These are phyloP conservation scores for Magnaporthiopsis rhizophila DNA, from an alignment of 2,329 filamentous ascomycete species.

Conservation along the genomic window DNA sequence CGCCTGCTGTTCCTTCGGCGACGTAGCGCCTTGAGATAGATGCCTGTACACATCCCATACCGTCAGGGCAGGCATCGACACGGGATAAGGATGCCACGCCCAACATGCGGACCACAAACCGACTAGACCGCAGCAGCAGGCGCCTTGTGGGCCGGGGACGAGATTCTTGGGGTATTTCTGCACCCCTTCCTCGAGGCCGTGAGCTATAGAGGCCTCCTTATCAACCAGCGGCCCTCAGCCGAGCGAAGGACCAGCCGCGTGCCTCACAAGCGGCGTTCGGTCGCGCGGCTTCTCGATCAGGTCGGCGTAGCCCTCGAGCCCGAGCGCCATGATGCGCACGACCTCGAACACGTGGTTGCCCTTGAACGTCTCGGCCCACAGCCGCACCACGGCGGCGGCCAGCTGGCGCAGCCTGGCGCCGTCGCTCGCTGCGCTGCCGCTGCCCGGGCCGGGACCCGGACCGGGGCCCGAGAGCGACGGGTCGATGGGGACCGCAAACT, in stretches of 20 bases:
- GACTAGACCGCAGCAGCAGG: neutral
- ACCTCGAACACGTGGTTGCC: conserved; percentile 54
- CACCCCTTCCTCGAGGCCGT: too few species aligned
- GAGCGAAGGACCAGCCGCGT: conserved; percentile 12
- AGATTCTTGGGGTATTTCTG: neutral
- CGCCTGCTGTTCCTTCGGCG: too few species aligned
- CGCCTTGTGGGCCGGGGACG: neutral
- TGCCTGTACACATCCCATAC: neutral
- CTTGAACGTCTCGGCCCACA: conserved; percentile 57
- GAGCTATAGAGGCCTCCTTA: too few species aligned
- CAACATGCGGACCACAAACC: neutral
- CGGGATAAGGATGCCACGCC: too few species aligned
- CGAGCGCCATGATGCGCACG: conserved; percentile 48
- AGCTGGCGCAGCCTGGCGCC: conserved; percentile 45
- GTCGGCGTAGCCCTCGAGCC: conserved; percentile 49
- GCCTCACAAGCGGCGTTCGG: conserved; percentile 32
- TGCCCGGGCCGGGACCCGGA: conserved; percentile 13
- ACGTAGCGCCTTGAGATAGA: neutral
- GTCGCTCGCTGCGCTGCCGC: conserved; percentile 34
- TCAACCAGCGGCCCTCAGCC: neutral
- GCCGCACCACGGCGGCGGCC: conserved; percentile 47
- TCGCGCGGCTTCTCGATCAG: conserved; percentile 47
- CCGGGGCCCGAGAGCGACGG: conserved; percentile 38
- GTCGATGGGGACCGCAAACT: conserved; percentile 53
- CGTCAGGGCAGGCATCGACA: neutral